Conservation (phyloP, 2,329 filamentous ascomycete genomes). For the Trichophyton mentagrophytes region DNA sequence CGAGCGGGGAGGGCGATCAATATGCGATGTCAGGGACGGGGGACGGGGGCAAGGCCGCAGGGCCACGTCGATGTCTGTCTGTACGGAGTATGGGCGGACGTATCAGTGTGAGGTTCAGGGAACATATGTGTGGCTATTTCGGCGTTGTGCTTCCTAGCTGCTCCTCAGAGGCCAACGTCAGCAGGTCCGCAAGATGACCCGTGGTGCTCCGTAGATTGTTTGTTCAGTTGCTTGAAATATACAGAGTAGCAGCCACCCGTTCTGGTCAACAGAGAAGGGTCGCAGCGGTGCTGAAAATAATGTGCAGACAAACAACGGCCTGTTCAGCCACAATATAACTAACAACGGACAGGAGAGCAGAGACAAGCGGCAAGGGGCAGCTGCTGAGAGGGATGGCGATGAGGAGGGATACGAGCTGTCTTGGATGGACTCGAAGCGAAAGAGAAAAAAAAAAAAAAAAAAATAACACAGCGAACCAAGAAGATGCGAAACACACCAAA, state of each 20-base stretch:
- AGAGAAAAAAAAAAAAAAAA: neutral
- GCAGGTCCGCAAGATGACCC: neutral
- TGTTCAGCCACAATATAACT: neutral
- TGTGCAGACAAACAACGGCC: neutral
- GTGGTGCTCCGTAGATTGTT: neutral
- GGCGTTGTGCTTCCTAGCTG: neutral
- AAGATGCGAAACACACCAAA: conserved; percentile 3
- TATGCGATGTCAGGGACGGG: conserved; percentile 3
- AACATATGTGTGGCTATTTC: neutral
- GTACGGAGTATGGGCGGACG: neutral
- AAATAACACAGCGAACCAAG: neutral
- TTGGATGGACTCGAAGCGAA: neutral
- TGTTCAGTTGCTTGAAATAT: neutral
- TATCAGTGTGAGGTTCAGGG: neutral
- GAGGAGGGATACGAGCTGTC: neutral
- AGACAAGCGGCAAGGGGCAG: neutral
- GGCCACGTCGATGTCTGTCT: neutral
- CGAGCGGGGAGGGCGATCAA: conserved; percentile 2
- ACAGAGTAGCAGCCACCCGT: neutral
- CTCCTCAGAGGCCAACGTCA: neutral
- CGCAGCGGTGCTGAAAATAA: neutral
- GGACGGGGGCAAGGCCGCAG: neutral
- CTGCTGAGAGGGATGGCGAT: neutral
- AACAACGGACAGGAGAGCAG: neutral
- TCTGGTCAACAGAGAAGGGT: neutral